phyloP scores from a whole-genome alignment of 305 asterid species.

The Fraxinus latifolia region DNA sequence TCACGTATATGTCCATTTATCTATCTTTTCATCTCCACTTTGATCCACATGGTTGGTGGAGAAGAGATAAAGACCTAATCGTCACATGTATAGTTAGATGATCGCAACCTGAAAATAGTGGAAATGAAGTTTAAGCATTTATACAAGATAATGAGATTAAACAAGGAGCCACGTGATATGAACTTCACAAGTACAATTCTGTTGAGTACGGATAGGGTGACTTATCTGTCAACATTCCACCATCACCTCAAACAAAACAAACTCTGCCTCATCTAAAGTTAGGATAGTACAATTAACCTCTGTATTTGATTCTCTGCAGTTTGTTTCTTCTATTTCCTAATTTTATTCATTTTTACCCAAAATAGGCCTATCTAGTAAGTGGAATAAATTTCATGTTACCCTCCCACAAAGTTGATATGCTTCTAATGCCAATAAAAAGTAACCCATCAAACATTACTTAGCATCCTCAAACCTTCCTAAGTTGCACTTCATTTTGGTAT shows the following conservation, averaged over 20 bases:
- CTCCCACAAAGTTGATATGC: neutral
- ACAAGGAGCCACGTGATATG: neutral
- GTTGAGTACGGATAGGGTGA: neutral
- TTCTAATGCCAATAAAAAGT: neutral
- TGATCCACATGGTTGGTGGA: neutral
- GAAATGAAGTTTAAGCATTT: conserved; percentile 8
- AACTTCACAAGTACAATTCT: neutral
- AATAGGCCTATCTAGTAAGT: neutral
- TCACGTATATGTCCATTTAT: neutral
- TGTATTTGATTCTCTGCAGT: neutral
- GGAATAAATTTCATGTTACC: neutral
- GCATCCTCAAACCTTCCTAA: neutral
- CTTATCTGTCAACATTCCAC: neutral
- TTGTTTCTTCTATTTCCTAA: neutral
- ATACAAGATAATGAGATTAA: neutral
- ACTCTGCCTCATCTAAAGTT: neutral
- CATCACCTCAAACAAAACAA: neutral
- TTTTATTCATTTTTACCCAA: neutral
- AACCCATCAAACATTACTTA: neutral
- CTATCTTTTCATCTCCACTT: neutral
- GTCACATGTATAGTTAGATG: neutral
- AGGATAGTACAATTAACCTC: neutral
- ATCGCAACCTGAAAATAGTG: neutral
- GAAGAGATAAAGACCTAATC: neutral
- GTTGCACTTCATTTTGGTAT: neutral